Conservation (phyloP, 495 filamentous ascomycete genomes). For the Daldinia grandis region DNA sequence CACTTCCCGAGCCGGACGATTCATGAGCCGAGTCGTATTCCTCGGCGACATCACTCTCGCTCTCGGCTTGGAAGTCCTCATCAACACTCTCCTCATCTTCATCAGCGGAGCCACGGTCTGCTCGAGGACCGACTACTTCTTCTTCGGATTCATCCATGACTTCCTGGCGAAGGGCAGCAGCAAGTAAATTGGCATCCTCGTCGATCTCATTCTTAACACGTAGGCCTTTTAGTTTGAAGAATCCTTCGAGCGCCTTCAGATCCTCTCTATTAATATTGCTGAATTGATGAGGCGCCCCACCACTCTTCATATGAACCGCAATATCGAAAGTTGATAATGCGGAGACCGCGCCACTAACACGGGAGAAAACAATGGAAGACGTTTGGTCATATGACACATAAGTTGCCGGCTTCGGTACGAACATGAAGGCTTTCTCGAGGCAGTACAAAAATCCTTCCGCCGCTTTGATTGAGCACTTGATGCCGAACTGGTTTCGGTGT, state of each 20-base stretch:
- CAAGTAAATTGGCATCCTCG: constrained; percentile 71
- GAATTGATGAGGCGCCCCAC: constrained; percentile 85
- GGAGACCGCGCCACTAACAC: constrained; percentile 91
- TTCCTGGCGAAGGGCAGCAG: constrained; percentile 80
- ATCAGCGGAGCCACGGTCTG: constrained; percentile 89
- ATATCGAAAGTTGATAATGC: constrained; percentile 98
- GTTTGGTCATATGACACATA: constrained; percentile 95
- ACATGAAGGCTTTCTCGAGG: constrained; percentile 98
- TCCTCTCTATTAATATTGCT: constrained; percentile 99
- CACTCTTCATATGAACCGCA: constrained; percentile 82
- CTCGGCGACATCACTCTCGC: constrained; percentile 94
- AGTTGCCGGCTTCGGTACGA: constrained; percentile 96
- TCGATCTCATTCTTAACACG: constrained; percentile 96
- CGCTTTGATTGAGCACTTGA: constrained; percentile 99
- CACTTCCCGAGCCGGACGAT: constrained; percentile 76
- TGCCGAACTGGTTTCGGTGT: constrained; percentile 92
- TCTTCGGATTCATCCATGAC: constrained; percentile 82
- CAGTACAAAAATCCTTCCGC: constrained; percentile 98
- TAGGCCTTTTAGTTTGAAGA: constrained; percentile 92
- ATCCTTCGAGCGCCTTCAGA: constrained; percentile 91
- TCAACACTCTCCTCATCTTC: constrained; percentile 95
- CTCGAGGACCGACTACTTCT: constrained; percentile 76
- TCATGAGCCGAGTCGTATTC: constrained; percentile 93
- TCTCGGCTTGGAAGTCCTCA: constrained; percentile 93
- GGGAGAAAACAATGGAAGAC: constrained; percentile 89